These are phyloP conservation scores for Paramecium tetraurelia DNA, from an alignment of 73 alveolate genomes.

Conservation along the genomic window DNA sequence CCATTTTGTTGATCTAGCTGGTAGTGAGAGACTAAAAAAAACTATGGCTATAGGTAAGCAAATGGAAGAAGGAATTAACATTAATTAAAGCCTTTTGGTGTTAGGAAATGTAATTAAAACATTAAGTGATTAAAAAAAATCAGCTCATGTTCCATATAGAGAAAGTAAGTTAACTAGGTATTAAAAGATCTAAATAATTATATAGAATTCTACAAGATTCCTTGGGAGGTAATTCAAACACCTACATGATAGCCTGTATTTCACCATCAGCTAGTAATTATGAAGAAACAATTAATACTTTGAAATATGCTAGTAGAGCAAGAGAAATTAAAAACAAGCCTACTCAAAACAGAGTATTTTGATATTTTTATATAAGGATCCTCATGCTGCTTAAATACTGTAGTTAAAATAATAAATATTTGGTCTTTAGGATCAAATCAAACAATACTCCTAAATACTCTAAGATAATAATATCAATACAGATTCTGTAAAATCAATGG, in stretches of 20 bases:
- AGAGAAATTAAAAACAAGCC: constrained; percentile 91
- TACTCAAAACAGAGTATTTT: constrained; percentile 69
- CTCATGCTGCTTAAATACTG: constrained; percentile 83
- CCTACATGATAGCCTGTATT: constrained; percentile 94
- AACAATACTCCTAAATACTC: not conserved
- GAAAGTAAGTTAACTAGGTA: constrained; percentile 92
- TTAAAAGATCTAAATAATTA: not conserved
- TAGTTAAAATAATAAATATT: constrained; percentile 72
- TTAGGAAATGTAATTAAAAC: constrained; percentile 95
- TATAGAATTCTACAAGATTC: constrained; percentile 94
- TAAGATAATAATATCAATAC: not conserved
- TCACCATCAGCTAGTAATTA: constrained; percentile 91
- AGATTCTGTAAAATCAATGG: not conserved
- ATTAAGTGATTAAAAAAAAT: constrained; percentile 82
- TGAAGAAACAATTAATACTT: constrained; percentile 94
- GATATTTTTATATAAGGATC: constrained; percentile 54
- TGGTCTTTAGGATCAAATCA: constrained; percentile 46
- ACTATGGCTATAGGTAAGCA: constrained; percentile 89
- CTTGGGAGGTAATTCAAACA: constrained; percentile 94
- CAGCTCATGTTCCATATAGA: constrained; percentile 94
- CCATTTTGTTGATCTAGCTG: constrained; percentile 98
- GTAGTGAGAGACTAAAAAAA: constrained; percentile 93
- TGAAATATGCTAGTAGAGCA: constrained; percentile 96
- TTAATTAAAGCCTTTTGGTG: constrained; percentile 89
- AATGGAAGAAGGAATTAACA: constrained; percentile 91